Evolutionary conservation across 116 monocot genomes (phyloP), one percentile per base, ranked within the genome.

Genomic region (Cymodocea nodosa): DNA sequence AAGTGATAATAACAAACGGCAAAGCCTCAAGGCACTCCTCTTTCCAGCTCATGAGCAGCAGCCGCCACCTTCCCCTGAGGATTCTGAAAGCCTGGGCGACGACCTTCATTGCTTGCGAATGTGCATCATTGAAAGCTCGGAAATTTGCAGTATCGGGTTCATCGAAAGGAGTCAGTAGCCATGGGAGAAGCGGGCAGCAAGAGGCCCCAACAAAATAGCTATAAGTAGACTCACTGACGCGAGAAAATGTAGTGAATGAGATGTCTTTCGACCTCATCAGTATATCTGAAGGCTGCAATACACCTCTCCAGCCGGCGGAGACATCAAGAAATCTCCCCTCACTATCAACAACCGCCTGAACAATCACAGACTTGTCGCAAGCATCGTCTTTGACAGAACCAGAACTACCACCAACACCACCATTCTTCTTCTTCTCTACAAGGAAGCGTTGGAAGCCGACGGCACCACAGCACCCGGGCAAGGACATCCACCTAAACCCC

Each of bases 281-380:
- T 34, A 94, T 86, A 56, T 84, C 52, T 1, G 73, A 64, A 0
- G 94, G 89, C 10, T 18, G 23, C 84, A 94, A 80, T n/a, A 63
- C 50, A 0, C 82, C 76, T 6, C 65, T 76, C 94, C 94, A 94
- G 4, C 94, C 94, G 1, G 73, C 87, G 1, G 94, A 94, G 63
- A 89, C 66, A 20, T 86, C 89, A 2, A 94, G 69, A 64, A 94
- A 89, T 9, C 86, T 39, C 7, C 94, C 86, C n/a, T 94, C 86
- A 48, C 80, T 73, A 72, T 89, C 89, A 12, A 94, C 84, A 48
- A 94, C 64, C 1, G 62, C 84, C 75, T 89, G 94, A 2, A 74
- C 84, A 48, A 84, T 71, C 2, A 69, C 7, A 10, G 9, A 44
- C 44, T 44, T 44, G 44, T 44, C 7, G 30, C 30, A 30, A 44